Evolutionary conservation across 2,329 filamentous ascomycete genomes (phyloP).

Genomic region (Aspergillus sp.): DNA sequence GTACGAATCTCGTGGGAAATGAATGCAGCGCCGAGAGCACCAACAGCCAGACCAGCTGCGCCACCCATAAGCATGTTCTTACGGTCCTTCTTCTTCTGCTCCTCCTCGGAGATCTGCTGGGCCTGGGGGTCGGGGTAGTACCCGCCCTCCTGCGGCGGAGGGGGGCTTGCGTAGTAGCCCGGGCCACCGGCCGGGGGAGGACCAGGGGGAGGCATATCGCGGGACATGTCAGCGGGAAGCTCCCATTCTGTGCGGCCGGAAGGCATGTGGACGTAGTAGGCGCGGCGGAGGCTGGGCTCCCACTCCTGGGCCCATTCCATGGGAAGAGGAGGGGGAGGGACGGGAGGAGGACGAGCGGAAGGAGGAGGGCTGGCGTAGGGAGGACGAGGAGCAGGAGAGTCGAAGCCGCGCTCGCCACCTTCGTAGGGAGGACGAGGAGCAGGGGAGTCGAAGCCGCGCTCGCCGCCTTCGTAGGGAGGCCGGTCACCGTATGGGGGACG

Average conservation of each 20-base stretch:
- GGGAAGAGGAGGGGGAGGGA: conserved; percentile 55
- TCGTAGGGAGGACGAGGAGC: conserved; percentile 34
- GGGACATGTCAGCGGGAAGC: conserved; percentile 46
- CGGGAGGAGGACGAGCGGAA: conserved; percentile 34
- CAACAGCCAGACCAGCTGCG: conserved; percentile 59
- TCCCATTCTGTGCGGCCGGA: conserved; percentile 68
- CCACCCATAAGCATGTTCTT: conserved; percentile 58
- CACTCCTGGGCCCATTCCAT: conserved; percentile 65
- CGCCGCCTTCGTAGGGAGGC: conserved; percentile 20
- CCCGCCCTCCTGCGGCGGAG: conserved; percentile 24
- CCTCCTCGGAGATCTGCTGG: conserved; percentile 11
- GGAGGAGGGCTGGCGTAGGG: conserved; percentile 35
- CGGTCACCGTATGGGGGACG: conserved; percentile 21
- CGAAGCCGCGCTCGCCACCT: conserved; percentile 20
- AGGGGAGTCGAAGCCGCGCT: conserved; percentile 30
- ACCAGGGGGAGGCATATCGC: conserved; percentile 21
- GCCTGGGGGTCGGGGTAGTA: conserved; percentile 13
- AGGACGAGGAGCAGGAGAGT: conserved; percentile 40
- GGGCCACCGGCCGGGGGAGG: conserved; percentile 11
- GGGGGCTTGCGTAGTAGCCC: conserved; percentile 26
- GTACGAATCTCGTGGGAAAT: conserved; percentile 59
- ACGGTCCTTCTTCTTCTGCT: conserved; percentile 43
- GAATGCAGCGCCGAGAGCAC: conserved; percentile 60
- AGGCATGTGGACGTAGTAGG: conserved; percentile 65
- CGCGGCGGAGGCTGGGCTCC: conserved; percentile 62